Evolutionary conservation across 1,284 basidiomycete species (phyloP).

Genomic region (Ganoderma lingzhi): DNA sequence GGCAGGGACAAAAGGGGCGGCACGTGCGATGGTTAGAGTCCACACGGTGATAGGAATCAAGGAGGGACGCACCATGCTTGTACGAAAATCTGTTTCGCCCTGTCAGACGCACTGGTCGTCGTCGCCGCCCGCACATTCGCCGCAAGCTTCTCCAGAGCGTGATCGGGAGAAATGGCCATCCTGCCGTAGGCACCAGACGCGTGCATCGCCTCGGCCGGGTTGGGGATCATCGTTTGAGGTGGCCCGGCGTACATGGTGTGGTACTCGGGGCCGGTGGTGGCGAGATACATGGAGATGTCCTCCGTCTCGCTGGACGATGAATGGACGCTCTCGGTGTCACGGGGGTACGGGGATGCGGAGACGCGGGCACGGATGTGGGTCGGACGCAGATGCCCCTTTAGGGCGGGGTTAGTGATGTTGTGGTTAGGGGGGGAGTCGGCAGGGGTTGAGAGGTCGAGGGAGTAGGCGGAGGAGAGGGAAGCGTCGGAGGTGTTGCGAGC

Average conservation of each 20-base stretch:
- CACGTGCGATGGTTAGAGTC: constrained; percentile 4
- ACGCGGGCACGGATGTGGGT: constrained; percentile 79
- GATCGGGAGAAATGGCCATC: constrained; percentile 77
- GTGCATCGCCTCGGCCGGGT: constrained; percentile 68
- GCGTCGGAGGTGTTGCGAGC: constrained; percentile 45
- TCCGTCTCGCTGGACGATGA: constrained; percentile 87
- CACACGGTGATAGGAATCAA: constrained; percentile 14
- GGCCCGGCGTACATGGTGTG: constrained; percentile 63
- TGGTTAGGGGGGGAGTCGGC: constrained; percentile 75
- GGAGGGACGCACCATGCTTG: constrained; percentile 76
- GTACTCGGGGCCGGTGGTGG: constrained; percentile 58
- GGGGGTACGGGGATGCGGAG: constrained; percentile 81
- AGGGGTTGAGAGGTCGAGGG: constrained; percentile 54
- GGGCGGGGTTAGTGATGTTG: constrained; percentile 71
- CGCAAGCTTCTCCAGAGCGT: constrained; percentile 84
- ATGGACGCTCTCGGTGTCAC: constrained; percentile 84
- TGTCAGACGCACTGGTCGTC: constrained; percentile 86
- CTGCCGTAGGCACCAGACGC: constrained; percentile 74
- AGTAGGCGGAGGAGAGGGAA: constrained; percentile 54
- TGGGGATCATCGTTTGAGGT: constrained; percentile 42
- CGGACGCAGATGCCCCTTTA: constrained; percentile 76
- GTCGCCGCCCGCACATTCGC: constrained; percentile 87
- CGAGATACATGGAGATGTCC: constrained; percentile 80
- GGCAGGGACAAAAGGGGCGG: constrained; percentile 15
- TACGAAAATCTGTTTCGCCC: constrained; percentile 90